Conservation (phyloP, 495 filamentous ascomycete genomes). For the Xylaria venustula region DNA sequence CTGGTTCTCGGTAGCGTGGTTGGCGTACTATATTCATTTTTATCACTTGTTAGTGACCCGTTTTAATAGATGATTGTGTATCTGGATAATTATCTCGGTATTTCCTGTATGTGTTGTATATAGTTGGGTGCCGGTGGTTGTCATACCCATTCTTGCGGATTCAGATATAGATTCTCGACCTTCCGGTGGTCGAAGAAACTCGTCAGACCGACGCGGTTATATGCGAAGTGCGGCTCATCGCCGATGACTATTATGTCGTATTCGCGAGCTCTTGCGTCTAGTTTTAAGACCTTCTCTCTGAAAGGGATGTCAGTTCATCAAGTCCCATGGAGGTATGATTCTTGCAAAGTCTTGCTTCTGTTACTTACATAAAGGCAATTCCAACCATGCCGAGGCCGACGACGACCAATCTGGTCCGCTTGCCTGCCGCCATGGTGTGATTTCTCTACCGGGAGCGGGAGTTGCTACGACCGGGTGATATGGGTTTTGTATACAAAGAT, state of each 20-base stretch:
- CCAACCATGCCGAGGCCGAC: constrained; percentile 96
- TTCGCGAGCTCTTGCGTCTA: constrained; percentile 71
- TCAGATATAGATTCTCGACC: constrained; percentile 87
- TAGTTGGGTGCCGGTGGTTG: no score
- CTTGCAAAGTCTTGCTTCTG: no score
- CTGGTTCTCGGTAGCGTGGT: constrained; percentile 54
- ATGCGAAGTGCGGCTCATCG: constrained; percentile 88
- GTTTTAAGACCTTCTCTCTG: constrained; percentile 88
- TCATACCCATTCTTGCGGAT: constrained; percentile 81
- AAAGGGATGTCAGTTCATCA: neutral
- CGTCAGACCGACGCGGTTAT: constrained; percentile 94
- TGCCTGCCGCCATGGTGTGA: constrained; percentile 29
- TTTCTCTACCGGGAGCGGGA: neutral
- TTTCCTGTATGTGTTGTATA: no score
- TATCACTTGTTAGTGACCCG: neutral
- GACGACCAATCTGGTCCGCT: constrained; percentile 73
- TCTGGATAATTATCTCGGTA: constrained; percentile 22
- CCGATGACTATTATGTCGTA: constrained; percentile 90
- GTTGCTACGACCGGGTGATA: neutral
- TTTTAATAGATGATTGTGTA: neutral
- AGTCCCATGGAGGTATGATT: neutral
- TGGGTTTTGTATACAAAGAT: neutral
- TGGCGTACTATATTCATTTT: constrained; percentile 16
- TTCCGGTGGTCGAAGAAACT: constrained; percentile 90
- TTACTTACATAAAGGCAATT: constrained; percentile 81